A percentile compares a stretch with the other conserved stretches of the same genome.
These are phyloP conservation scores for Meyerozyma elateridarum DNA, from an alignment of 1,139 yeast genomes.

Conservation along the genomic window DNA sequence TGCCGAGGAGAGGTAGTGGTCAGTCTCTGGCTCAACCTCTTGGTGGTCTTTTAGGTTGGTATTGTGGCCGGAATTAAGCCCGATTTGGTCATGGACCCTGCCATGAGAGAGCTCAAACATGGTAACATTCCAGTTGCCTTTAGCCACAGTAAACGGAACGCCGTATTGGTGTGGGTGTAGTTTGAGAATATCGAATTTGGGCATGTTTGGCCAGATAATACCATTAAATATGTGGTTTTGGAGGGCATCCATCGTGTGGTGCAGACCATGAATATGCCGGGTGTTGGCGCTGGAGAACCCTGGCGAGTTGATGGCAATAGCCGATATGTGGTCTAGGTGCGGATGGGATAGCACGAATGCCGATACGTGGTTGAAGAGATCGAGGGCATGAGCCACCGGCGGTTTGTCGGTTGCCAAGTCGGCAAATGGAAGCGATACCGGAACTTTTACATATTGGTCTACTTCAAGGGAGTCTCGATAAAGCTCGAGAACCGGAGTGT, in stretches of 20 bases:
- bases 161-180: slow-evolving; percentile 18
- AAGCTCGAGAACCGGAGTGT: slow-evolving; percentile 16
- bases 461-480: slow-evolving; percentile 24
- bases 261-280: slow-evolving; percentile 50
- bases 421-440: slow-evolving; percentile 27
- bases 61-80: no score
- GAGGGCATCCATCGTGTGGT: slow-evolving; percentile 49
- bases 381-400: slow-evolving; percentile 20
- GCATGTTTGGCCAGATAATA: slow-evolving; percentile 73
- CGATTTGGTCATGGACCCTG: slow-evolving; percentile 14
- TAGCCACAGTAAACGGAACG: slow-evolving; percentile 13
- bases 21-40: slow-evolving; percentile 19
- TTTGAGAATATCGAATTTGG: slow-evolving; percentile 28
- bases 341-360: slow-evolving; percentile 71
- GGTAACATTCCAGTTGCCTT: slow-evolving; percentile 19
- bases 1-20: slow-evolving; percentile 39
- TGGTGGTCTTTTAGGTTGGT: slow-evolving; percentile 6
- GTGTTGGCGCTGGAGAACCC: slow-evolving; percentile 29
- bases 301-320: slow-evolving; percentile 69
- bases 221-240: slow-evolving; percentile 65
- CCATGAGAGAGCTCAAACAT: slow-evolving; percentile 43
- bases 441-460: slow-evolving; percentile 17
- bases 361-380: slow-evolving; percentile 31
- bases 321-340: slow-evolving; percentile 76
- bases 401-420: slow-evolving; percentile 10